These are phyloP conservation scores for Entomortierella chlamydospora DNA, from an alignment of 192 early-diverging fungal species.

Conservation along the genomic window DNA sequence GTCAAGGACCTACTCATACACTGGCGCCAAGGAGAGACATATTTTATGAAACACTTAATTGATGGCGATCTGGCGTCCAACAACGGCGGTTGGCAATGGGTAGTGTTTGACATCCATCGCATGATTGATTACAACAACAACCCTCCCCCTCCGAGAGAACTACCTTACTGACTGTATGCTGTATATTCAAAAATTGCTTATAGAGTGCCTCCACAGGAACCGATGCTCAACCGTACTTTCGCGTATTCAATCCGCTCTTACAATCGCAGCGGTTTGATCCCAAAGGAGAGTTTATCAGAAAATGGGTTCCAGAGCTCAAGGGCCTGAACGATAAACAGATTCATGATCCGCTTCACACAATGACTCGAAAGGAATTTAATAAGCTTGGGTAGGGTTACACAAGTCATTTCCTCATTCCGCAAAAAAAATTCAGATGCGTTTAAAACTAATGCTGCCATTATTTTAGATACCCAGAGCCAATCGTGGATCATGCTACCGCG, in stretches of 20 bases:
- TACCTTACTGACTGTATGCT: not conserved
- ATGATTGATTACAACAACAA: no score
- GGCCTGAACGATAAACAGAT: constrained; percentile 57
- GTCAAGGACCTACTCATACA: constrained; percentile 67
- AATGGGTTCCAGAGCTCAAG: constrained; percentile 73
- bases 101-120: not conserved
- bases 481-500: constrained; percentile 75
- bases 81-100: constrained; percentile 82
- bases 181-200: constrained; percentile 9
- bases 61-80: constrained; percentile 79
- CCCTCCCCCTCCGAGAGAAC: no score
- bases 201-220: constrained; percentile 74
- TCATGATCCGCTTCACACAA: constrained; percentile 63
- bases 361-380: constrained; percentile 47
- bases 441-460: not conserved
- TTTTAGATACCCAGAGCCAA: constrained; percentile 65
- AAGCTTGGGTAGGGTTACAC: constrained; percentile 55
- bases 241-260: constrained; percentile 74
- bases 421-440: not conserved
- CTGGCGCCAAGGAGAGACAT: constrained; percentile 74
- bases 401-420: not conserved
- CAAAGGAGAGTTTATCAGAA: constrained; percentile 65
- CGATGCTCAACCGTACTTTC: constrained; percentile 79
- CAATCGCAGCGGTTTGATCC: constrained; percentile 68
- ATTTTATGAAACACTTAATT: constrained; percentile 70